These are phyloP conservation scores for Diaporthe humulicola DNA, from an alignment of 2,329 filamentous ascomycete species.

Conservation along the genomic window DNA sequence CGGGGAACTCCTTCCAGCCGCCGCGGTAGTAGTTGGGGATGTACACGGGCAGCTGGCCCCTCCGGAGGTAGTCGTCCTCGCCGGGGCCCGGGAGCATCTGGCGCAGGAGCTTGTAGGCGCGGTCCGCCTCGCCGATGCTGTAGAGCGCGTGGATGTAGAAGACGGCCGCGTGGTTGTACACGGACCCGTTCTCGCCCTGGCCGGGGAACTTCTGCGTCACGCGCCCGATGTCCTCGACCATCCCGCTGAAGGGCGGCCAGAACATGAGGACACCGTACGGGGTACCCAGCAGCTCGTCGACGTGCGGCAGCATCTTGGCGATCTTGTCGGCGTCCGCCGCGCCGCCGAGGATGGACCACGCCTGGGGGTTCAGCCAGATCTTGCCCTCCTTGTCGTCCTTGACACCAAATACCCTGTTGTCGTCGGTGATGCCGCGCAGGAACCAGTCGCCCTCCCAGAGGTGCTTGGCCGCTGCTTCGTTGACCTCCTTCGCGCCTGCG, in stretches of 20 bases:
- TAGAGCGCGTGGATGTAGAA: conserved; percentile 70
- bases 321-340: conserved; percentile 60
- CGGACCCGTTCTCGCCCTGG: conserved; percentile 69
- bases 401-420: conserved; percentile 65
- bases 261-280: conserved; percentile 70
- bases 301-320: conserved; percentile 58
- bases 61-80: conserved; percentile 63
- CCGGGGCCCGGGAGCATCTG: conserved; percentile 67
- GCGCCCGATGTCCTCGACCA: conserved; percentile 70
- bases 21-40: conserved; percentile 72
- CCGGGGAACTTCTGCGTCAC: conserved; percentile 71
- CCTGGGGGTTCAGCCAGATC: conserved; percentile 71
- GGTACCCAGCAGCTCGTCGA: conserved; percentile 65
- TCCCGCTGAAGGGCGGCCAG: conserved; percentile 64
- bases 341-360: conserved; percentile 67
- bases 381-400: conserved; percentile 64
- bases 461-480: conserved; percentile 63
- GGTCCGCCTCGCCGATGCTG: conserved; percentile 61
- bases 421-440: conserved; percentile 69
- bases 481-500: conserved; percentile 59
- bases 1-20: conserved; percentile 60
- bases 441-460: conserved; percentile 71
- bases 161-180: conserved; percentile 69
- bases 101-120: conserved; percentile 63
- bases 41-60: conserved; percentile 69